Evolutionary conservation across 257 asterid genomes (phyloP).

Genomic region (Hygrophila difformis): DNA sequence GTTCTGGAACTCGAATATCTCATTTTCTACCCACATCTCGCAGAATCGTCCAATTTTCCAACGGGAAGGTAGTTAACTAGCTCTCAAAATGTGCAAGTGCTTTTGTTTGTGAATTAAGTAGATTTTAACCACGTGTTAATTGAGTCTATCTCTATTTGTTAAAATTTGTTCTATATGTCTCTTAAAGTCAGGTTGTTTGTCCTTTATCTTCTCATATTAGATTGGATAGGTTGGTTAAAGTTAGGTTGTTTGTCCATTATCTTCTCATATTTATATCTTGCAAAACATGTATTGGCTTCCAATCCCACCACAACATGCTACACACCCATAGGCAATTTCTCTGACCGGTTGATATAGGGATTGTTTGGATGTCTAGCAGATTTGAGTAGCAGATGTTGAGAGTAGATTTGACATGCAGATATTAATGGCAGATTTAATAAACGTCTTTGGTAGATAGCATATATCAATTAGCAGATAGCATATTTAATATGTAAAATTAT

Average conservation of each 20-base stretch:
- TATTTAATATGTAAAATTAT: too few relatives aligned
- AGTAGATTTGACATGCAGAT: too few relatives aligned
- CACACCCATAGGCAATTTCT: too few relatives aligned
- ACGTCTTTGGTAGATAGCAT: too few relatives aligned
- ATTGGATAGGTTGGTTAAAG: not conserved
- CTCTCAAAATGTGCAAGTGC: not conserved
- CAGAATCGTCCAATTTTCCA: constrained; percentile 94
- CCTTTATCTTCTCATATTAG: not conserved
- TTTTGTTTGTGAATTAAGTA: not conserved
- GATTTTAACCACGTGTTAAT: too few relatives aligned
- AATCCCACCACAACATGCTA: too few relatives aligned
- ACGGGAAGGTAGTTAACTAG: constrained; percentile 59
- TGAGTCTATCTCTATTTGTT: not conserved
- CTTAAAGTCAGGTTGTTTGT: too few relatives aligned
- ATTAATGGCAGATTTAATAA: too few relatives aligned
- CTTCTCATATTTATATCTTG: not conserved
- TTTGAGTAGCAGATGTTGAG: too few relatives aligned
- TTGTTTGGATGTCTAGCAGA: too few relatives aligned
- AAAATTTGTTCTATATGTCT: not conserved
- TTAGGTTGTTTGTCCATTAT: constrained; percentile 5
- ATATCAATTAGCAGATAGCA: too few relatives aligned
- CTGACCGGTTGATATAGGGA: too few relatives aligned
- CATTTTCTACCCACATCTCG: constrained; percentile 98
- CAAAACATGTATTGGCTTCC: not conserved
- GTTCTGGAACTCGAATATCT: constrained; percentile 80